Base-by-base conservation (phyloP, 352 stramenopile species). In the Phytophthora sp. region DNA sequence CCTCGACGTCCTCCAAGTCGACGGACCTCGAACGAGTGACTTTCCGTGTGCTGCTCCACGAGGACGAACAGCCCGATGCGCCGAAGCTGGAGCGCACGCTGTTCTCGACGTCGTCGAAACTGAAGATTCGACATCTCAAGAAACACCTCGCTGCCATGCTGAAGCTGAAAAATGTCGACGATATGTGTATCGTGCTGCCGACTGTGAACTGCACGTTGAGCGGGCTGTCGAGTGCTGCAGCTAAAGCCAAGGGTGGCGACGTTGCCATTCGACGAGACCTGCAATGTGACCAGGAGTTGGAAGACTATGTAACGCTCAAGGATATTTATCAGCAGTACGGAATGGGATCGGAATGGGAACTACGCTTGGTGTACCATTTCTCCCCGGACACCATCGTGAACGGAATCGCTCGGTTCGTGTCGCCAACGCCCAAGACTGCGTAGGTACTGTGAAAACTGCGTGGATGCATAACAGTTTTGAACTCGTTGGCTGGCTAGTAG, bases 321-420 rank as follows among this genome's bases (percentile, higher is more conserved):
- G 84, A 91, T 78, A 87, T 94, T 81, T 94, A 94, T 78, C 65
- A 88, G 57, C 84, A 94, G 70, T 94, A 92, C 61, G 77, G 70
- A 44, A 87, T 84, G 72, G 79, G 79, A 54, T 81, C 63, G 20
- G 69, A 69, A 26, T 92, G 84, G 84, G 75, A 94, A 49, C 65
- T 94, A 34, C 73, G 83, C 20, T 70, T 94, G 39, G 66, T 83
- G 26, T 92, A 94, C 42, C 84, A 94, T 54, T 94, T 94, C 58
- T 91, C 84, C 8, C 38, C 57, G n/a, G 80, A 77, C 59, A 71
- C 77, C 18, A 91, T 92, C 54, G 56, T 89, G 42, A 90, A 90
- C 48, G 77, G 79, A 6, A 78, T 91, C 23, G 83, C 79, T 15
- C 77, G 78, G 52, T 88, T 90, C 57, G 75, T 83, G 42, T 56